Evolutionary conservation across 495 filamentous ascomycete species (phyloP), one percentile per base, ranked within the genome.

Genomic region (Hypoxylon lienhwacheense): DNA sequence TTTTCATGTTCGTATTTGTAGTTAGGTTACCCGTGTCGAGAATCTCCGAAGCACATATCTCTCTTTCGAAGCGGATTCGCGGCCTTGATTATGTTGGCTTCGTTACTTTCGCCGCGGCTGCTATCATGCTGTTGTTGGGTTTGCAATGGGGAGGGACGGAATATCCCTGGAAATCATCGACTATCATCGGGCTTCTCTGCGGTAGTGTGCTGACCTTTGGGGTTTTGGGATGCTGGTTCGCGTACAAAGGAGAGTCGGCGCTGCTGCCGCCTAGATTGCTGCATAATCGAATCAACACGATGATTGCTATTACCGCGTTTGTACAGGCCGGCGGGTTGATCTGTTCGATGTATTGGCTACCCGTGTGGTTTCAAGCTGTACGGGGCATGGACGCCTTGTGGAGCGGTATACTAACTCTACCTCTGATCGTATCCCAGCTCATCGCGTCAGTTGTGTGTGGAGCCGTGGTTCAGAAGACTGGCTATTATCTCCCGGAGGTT

Each of bases 321-420:
- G 47, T 64, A 15, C 49, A 64, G 22, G 55, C 47, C 25, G 55
- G 57, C 14, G 59, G 52, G 1, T 57, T 50, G 16, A 45, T 67
- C 22, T 53, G 36, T 20, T 25, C 56, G 2, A 14, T 64, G 2
- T 62, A 56, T 55, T 82, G 79, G 47, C 61, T 86, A 0, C 82
- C 83, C 1, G 77, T 87, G 39, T 89, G 81, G 76, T 86, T 89
- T 65, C 86, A 89, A 63, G 76, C 76, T 3, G 77, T 83, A 59
- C 72, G 76, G 48, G 73, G 69, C 2, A 70, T 62, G 1, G 63
- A 69, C 1, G 75, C 80, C 4, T 54, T 72, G 20, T 71, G 68
- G 41, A 79, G 74, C n/a, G 81, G 79, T 7, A 68, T 82, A 29
- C 65, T 73, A 53, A 71, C 73, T 25, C 65, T 84, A 1, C 78